Percentiles rank a stretch among this genome's conserved stretches.
Evolutionary conservation across 2,329 filamentous ascomycete species (phyloP).

Genomic region (Exophiala mesophila): DNA sequence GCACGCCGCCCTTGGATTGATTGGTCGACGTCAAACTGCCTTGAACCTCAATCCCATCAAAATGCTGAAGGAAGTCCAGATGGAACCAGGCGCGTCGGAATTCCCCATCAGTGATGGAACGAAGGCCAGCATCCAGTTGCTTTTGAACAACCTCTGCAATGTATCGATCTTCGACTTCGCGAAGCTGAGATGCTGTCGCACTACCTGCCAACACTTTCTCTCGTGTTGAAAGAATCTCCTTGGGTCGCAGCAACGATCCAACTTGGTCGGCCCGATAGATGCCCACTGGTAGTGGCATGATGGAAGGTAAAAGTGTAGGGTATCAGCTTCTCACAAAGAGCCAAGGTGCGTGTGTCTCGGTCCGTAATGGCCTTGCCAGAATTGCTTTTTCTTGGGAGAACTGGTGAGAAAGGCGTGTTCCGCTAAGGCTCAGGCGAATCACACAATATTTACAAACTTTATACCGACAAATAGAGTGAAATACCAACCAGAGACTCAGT

Average conservation of each 20-base stretch:
- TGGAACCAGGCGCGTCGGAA: conserved; percentile 56
- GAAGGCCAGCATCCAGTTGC: conserved; percentile 47
- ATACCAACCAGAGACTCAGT: too few species aligned
- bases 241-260: conserved; percentile 51
- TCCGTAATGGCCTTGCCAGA: too few species aligned
- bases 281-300: conserved; percentile 25
- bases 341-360: too few species aligned
- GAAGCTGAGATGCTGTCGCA: conserved; percentile 42
- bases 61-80: conserved; percentile 54
- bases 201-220: conserved; percentile 43
- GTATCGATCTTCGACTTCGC: conserved; percentile 48
- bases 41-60: conserved; percentile 50
- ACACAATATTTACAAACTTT: too few species aligned
- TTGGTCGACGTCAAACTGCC: conserved; percentile 36
- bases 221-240: conserved; percentile 46
- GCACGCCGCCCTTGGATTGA: conserved; percentile 32
- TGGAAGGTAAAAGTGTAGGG: too few species aligned
- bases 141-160: conserved; percentile 46
- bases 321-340: too few species aligned
- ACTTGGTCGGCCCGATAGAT: conserved; percentile 52
- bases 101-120: conserved; percentile 52
- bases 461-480: too few species aligned
- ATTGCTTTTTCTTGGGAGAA: too few species aligned
- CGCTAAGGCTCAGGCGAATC: too few species aligned
- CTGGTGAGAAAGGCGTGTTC: too few species aligned